A percentile compares a stretch with the other conserved stretches of the same genome.
Evolutionary conservation across 2,329 filamentous ascomycete species (phyloP).

Genomic region (Huntiella savannae): DNA sequence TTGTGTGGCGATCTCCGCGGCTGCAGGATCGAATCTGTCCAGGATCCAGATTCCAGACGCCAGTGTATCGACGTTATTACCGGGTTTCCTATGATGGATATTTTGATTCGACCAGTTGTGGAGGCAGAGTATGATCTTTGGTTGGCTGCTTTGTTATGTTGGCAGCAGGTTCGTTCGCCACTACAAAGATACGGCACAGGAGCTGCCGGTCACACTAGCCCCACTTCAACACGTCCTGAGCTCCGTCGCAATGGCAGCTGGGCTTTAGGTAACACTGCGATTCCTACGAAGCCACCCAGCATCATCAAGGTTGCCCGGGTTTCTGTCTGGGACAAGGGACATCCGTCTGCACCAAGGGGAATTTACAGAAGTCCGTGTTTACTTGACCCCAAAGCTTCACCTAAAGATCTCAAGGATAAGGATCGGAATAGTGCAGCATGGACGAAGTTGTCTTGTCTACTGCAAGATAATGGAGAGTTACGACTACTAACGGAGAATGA

Average conservation of each 20-base stretch:
- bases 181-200: conserved; percentile 26
- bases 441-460: conserved; percentile 76
- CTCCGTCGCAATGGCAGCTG: conserved; percentile 21
- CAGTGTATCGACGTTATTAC: conserved; percentile 9
- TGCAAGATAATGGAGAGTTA: conserved; percentile 88
- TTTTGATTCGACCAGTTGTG: conserved; percentile 45
- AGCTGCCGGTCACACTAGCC: conserved; percentile 18
- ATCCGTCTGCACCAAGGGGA: conserved; percentile 32
- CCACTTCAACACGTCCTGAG: conserved; percentile 22
- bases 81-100: conserved; percentile 20
- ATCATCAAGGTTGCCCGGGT: conserved; percentile 94
- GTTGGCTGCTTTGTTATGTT: conserved; percentile 63
- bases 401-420: conserved; percentile 6
- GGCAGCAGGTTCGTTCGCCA: conserved; percentile 52
- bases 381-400: conserved; percentile 31
- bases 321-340: conserved; percentile 72
- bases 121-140: conserved; percentile 55
- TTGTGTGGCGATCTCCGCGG: conserved; percentile 9
- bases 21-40: conserved; percentile 19
- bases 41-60: conserved; percentile 6
- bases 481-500: conserved; percentile 80
- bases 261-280: conserved; percentile 4
- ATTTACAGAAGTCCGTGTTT: conserved; percentile 39
- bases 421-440: conserved; percentile 25
- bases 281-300: conserved; percentile 24